Base-by-base conservation (phyloP, 208 protist genomes). In the Acanthamoeba lenticulata region DNA sequence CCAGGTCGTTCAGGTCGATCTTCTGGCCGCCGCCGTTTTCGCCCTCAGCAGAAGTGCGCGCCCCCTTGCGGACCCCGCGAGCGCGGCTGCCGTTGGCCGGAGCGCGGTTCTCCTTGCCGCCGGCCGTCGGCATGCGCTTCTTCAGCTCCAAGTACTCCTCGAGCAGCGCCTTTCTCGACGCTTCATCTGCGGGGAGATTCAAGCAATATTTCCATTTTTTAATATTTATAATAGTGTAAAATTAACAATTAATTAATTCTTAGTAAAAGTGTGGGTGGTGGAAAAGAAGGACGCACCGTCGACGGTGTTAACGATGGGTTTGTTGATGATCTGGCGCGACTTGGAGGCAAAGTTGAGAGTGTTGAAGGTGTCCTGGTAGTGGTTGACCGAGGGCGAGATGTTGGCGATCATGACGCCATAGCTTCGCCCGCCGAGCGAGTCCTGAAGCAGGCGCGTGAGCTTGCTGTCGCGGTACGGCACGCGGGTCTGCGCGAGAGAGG, bases 381-480 rank as follows among this genome's bases (percentile, higher is more conserved):
- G n/a, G n/a, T 42, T 90, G 13, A 94, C 2, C 11, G 69, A 91
- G 17, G 95, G 96, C 24, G 96, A 94, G 45, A 98, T 89, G 91
- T 97, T 98, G 13, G 98, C 97, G 52, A 98, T 98, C 97, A 98
- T 98, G 15, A 98, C 95, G 1, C 97, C 98, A 34, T 94, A 77
- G 72, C 95, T 96, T 88, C 97, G 98, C 34, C 98, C 98, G 1
- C 97, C 97, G 0, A 99, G 94, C n/a, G 97, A 98, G 92, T 98
- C 98, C 83, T 97, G 97, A 17, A 99, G 92, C 17, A 99, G 60
- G 29, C 98, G 93, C 1, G 98, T 99, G 42, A 99, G 94, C 94
- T 99, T 99, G n/a, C 95, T 97, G 94, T 99, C 94, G 65, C 98
- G 94, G 92, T 98, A 99, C 17, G 98, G 98, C 24, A 99, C 95